Percentiles rank a stretch among this genome's conserved stretches.
Conservation (phyloP, 1,284 basidiomycete species). For the Cutaneotrichosporon sp. region DNA sequence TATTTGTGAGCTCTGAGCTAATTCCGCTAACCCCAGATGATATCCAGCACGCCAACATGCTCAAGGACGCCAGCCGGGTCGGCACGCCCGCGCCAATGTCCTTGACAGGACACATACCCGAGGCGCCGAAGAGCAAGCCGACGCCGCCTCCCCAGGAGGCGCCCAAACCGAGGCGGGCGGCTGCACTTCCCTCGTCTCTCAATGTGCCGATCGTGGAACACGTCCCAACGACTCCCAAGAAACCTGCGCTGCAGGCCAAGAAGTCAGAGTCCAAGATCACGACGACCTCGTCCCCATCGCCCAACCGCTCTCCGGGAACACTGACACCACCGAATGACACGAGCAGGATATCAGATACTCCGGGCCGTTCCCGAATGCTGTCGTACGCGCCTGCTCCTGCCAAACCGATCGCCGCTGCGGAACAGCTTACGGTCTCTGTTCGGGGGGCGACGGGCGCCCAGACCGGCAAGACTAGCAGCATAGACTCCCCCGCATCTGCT, state of each 20-base stretch:
- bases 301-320: not conserved
- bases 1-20: conserved; percentile 61
- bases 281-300: conserved; percentile 1
- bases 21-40: conserved; percentile 54
- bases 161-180: not conserved
- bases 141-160: not conserved
- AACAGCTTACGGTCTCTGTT: conserved; percentile 41
- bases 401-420: conserved; percentile 42
- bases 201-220: conserved; percentile 3
- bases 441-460: conserved; percentile 32
- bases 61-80: conserved; percentile 58
- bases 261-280: not conserved
- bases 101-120: conserved; percentile 29
- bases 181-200: not conserved
- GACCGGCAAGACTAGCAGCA: conserved; percentile 6
- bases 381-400: conserved; percentile 45
- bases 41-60: conserved; percentile 74
- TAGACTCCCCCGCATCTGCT: conserved; percentile 11
- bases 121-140: not conserved
- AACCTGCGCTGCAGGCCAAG: not conserved
- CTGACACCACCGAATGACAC: not conserved
- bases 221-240: not conserved
- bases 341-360: not conserved
- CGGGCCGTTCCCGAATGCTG: conserved; percentile 3
- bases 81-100: conserved; percentile 41